Percentiles rank a stretch among this genome's conserved stretches.
Evolutionary conservation across 2,329 filamentous ascomycete species (phyloP).

Genomic region (Thielaviopsis populi): DNA sequence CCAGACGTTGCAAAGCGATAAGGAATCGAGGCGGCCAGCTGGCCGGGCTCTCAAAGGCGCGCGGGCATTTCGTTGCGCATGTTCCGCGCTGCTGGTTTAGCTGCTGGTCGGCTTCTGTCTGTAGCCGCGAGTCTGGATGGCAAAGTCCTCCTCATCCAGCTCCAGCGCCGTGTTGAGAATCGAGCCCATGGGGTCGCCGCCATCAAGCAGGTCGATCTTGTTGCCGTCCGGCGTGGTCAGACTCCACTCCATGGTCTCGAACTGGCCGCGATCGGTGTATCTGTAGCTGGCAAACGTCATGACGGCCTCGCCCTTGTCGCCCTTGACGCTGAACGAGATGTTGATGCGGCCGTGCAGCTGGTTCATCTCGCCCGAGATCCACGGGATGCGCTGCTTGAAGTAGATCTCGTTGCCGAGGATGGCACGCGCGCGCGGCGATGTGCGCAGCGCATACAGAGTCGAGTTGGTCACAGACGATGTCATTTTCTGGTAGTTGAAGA

Average conservation of each 20-base stretch:
- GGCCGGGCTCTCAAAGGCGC: not conserved
- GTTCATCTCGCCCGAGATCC: constrained; percentile 79
- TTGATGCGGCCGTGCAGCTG: constrained; percentile 84
- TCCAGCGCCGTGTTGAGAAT: constrained; percentile 28
- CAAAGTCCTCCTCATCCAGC: constrained; percentile 27
- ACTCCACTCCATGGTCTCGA: constrained; percentile 85
- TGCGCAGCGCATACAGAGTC: constrained; percentile 83
- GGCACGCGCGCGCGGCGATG: constrained; percentile 56
- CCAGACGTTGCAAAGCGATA: not conserved
- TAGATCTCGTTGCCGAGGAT: constrained; percentile 77
- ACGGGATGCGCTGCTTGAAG: constrained; percentile 63
- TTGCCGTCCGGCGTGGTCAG: constrained; percentile 49
- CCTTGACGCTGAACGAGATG: constrained; percentile 75
- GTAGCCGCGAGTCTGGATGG: constrained; percentile 33
- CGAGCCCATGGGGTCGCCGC: constrained; percentile 50
- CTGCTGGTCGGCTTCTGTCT: constrained; percentile 28
- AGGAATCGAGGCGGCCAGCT: not conserved
- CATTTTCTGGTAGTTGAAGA: constrained; percentile 98
- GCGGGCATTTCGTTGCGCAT: too few species aligned
- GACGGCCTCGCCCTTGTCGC: constrained; percentile 51
- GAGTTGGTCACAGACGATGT: constrained; percentile 76
- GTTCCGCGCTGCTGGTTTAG: not conserved
- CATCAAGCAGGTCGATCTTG: constrained; percentile 59
- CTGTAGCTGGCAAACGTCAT: constrained; percentile 72
- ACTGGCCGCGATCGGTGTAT: constrained; percentile 44